phyloP scores from a whole-genome alignment of 2,329 filamentous ascomycete species.

The Calonectria ilicicola region DNA sequence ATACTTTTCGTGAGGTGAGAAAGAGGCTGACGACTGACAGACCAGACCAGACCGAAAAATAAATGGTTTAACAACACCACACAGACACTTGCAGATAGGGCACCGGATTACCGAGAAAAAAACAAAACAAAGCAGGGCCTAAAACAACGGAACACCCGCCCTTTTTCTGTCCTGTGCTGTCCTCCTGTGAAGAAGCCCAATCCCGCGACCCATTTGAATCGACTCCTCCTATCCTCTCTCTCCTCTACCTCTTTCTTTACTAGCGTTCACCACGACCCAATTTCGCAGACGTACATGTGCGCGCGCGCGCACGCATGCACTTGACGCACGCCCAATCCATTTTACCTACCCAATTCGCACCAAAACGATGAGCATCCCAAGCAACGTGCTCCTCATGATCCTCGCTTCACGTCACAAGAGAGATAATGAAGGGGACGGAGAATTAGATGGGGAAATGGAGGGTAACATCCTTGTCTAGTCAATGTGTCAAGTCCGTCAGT shows the following conservation, averaged over 20 bases:
- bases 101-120: slow-evolving; percentile 8
- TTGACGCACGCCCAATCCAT: slow-evolving; percentile 11
- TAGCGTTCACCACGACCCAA: slow-evolving; percentile 3
- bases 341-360: slow-evolving; percentile 9
- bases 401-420: slow-evolving; percentile 8
- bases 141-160: neutral
- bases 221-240: neutral
- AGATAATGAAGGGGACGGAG: slow-evolving; percentile 16
- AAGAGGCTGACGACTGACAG: slow-evolving; percentile 8
- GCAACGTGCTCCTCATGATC: slow-evolving; percentile 13
- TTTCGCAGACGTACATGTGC: slow-evolving; percentile 7
- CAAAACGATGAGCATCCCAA: slow-evolving; percentile 9
- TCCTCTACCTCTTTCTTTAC: neutral
- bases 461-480: neutral
- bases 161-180: slow-evolving; percentile 12
- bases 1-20: slow-evolving; percentile 9
- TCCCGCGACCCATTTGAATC: neutral
- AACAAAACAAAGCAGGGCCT: slow-evolving; percentile 3
- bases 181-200: slow-evolving; percentile 8
- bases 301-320: slow-evolving; percentile 3
- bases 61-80: slow-evolving; percentile 13
- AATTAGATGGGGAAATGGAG: slow-evolving; percentile 18
- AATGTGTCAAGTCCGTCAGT: slow-evolving; percentile 19
- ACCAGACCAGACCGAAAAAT: slow-evolving; percentile 10
- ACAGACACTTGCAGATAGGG: slow-evolving; percentile 7